phyloP scores from a whole-genome alignment of 169 alveolate genomes.

The Plasmodium inui region DNA sequence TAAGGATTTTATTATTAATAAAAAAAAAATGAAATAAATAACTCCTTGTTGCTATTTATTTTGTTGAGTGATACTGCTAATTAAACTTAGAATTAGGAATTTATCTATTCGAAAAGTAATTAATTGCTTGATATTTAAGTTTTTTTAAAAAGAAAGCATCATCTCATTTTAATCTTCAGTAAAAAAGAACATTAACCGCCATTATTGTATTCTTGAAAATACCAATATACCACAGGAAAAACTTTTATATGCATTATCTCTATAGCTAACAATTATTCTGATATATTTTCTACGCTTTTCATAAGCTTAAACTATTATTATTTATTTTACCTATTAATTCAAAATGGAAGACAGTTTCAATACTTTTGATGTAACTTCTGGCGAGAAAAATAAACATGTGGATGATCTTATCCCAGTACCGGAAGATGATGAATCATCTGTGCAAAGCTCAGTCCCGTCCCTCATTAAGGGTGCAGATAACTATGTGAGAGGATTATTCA shows the following conservation, averaged over 20 bases:
- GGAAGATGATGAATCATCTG: not conserved
- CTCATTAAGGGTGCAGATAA: not conserved
- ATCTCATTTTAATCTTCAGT: not conserved
- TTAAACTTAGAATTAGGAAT: not conserved
- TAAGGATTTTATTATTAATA: too few species aligned
- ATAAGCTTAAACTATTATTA: not conserved
- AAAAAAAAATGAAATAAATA: too few species aligned
- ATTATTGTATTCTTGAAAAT: not conserved
- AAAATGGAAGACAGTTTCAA: not conserved
- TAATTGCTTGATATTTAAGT: not conserved
- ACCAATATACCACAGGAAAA: not conserved
- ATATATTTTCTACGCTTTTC: not conserved
- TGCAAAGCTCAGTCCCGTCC: not conserved
- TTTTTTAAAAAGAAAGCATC: not conserved
- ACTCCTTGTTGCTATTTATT: not conserved
- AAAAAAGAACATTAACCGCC: not conserved
- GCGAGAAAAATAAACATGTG: not conserved
- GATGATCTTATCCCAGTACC: not conserved
- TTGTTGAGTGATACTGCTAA: not conserved
- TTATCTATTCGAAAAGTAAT: not conserved
- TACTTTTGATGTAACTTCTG: not conserved
- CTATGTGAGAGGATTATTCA: conserved; percentile 1
- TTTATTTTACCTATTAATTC: not conserved
- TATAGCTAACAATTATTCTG: not conserved
- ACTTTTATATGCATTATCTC: not conserved